Conservation (phyloP, 805 yeast genomes). For the Saitoella complicata region DNA sequence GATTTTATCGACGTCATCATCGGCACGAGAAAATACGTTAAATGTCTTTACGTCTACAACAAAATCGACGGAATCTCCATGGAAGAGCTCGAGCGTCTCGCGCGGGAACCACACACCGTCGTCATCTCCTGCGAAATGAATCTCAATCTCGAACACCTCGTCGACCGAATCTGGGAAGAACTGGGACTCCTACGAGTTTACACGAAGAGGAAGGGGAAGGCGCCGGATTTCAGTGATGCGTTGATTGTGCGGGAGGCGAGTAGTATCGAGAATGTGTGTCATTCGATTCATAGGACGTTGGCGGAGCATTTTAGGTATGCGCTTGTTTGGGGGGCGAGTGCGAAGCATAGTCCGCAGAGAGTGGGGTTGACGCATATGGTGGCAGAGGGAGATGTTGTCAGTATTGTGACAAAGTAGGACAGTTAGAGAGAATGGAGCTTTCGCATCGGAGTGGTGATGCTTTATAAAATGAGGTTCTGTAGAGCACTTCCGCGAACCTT, state of each 20-base stretch:
- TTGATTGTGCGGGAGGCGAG: constrained; percentile 73
- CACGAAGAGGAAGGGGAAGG: constrained; percentile 57
- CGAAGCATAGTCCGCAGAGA: constrained; percentile 92
- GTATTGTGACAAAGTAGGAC: constrained; percentile 62
- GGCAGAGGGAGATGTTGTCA: constrained; percentile 87
- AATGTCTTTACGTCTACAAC: constrained; percentile 85
- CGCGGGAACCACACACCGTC: constrained; percentile 81
- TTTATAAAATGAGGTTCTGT: no score
- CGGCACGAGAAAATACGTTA: constrained; percentile 70
- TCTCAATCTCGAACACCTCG: constrained; percentile 71
- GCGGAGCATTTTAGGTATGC: constrained; percentile 88
- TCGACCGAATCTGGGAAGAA: constrained; percentile 88
- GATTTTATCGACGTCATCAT: constrained; percentile 86
- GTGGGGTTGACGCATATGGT: constrained; percentile 77
- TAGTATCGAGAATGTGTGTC: constrained; percentile 74
- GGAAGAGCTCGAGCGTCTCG: constrained; percentile 85
- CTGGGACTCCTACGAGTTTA: constrained; percentile 62
- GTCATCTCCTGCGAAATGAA: constrained; percentile 87
- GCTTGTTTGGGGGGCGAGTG: constrained; percentile 87
- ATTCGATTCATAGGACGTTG: constrained; percentile 81
- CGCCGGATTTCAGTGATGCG: constrained; percentile 75
- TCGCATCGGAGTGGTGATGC: no score
- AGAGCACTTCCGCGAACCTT: no score
- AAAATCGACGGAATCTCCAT: constrained; percentile 89
- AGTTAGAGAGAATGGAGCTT: no score